phyloP scores from a whole-genome alignment of 2,329 filamentous ascomycete species.

The Talaromyces sp. region DNA sequence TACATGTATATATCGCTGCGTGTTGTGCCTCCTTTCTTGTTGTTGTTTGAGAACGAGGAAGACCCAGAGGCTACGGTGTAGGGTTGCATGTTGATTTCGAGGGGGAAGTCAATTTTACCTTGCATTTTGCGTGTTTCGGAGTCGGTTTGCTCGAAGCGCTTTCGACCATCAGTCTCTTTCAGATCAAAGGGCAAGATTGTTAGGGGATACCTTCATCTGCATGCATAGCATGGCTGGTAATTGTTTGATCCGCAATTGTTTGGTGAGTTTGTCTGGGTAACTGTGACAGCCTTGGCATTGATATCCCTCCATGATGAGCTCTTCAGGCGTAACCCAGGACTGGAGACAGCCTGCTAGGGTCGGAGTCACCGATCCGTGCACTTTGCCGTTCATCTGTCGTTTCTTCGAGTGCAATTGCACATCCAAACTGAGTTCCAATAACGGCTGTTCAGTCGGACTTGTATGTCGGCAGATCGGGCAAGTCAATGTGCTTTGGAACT shows the following conservation, averaged over 20 bases:
- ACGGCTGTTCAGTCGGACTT: conserved; percentile 79
- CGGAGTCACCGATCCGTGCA: conserved; percentile 43
- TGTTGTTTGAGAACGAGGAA: conserved; percentile 41
- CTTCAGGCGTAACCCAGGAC: conserved; percentile 81
- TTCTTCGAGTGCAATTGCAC: conserved; percentile 68
- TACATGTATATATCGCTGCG: conserved; percentile 64
- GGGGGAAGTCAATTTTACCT: conserved; percentile 77
- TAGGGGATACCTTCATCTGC: conserved; percentile 70
- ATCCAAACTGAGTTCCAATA: conserved; percentile 84
- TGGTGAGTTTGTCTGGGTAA: conserved; percentile 69
- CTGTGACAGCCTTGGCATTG: conserved; percentile 76
- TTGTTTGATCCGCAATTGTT: conserved; percentile 78
- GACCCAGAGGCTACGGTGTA: conserved; percentile 62
- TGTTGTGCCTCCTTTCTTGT: conserved; percentile 24
- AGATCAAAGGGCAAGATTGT: not conserved
- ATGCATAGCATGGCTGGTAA: conserved; percentile 86
- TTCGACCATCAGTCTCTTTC: not conserved
- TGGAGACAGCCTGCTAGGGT: conserved; percentile 74
- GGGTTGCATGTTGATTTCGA: conserved; percentile 83
- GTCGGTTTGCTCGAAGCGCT: conserved; percentile 73
- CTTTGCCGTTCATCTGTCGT: conserved; percentile 42
- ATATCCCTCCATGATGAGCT: conserved; percentile 70
- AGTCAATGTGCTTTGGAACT: conserved; percentile 83
- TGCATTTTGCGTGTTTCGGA: conserved; percentile 80
- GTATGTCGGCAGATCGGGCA: conserved; percentile 82